phyloP scores from a whole-genome alignment of 1,139 yeast species.

The Yamadazyma songkhlaensis region DNA sequence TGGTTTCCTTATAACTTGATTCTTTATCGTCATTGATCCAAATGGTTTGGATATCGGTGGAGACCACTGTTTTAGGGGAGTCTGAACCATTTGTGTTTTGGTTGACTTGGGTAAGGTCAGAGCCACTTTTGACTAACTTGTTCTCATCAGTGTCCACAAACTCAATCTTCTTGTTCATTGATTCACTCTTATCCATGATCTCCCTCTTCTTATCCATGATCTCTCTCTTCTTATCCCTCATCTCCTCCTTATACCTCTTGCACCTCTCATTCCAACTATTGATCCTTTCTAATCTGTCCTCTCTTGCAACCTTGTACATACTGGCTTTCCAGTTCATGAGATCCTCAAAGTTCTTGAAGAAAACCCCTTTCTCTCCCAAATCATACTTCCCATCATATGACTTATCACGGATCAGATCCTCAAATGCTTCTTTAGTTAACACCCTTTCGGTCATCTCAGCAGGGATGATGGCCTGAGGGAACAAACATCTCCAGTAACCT shows the following conservation, averaged over 20 bases:
- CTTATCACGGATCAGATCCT: conserved; percentile 19
- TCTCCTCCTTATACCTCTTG: neutral
- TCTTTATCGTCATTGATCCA: conserved; percentile 52
- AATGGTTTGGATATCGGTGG: conserved; percentile 47
- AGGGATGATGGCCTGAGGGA: conserved; percentile 56
- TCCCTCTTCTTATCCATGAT: neutral
- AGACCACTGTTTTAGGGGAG: conserved; percentile 38
- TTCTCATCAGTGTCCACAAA: neutral
- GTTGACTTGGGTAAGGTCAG: no score
- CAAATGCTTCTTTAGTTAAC: conserved; percentile 52
- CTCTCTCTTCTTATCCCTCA: neutral
- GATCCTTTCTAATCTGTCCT: conserved; percentile 18
- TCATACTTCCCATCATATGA: conserved; percentile 22
- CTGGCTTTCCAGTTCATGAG: conserved; percentile 65
- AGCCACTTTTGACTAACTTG: no score
- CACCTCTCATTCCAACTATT: no score
- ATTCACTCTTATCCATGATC: no score
- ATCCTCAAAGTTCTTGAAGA: conserved; percentile 62
- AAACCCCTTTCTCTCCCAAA: conserved; percentile 38
- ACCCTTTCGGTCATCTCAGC: conserved; percentile 31
- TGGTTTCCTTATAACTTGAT: conserved; percentile 50
- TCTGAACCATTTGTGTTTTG: neutral
- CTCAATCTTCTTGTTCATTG: neutral
- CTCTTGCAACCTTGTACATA: conserved; percentile 44
- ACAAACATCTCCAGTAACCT: conserved; percentile 87